These are phyloP conservation scores for Blastocystis sp. DNA, from an alignment of 352 stramenopile genomes.

Conservation along the genomic window DNA sequence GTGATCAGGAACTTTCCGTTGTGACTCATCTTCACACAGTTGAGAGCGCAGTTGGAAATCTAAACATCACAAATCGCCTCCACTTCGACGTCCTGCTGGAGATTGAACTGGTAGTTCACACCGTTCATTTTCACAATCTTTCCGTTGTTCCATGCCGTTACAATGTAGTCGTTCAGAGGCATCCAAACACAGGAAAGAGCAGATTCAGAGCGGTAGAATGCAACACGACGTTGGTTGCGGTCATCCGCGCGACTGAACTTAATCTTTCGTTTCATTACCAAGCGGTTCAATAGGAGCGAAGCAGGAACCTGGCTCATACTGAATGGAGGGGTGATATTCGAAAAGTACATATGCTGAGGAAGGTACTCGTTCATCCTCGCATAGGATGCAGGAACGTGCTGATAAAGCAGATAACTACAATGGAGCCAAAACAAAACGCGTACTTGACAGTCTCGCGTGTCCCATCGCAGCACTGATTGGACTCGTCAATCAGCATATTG, in stretches of 20 bases:
- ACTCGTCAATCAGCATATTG: neutral
- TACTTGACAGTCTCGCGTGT: constrained; percentile 28
- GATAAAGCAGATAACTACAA: constrained; percentile 35
- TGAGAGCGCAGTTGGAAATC: constrained; percentile 27
- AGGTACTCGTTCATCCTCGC: constrained; percentile 37
- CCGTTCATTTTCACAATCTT: constrained; percentile 27
- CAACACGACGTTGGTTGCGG: neutral
- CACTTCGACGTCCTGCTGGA: neutral
- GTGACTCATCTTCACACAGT: constrained; percentile 40
- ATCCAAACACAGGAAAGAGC: constrained; percentile 13
- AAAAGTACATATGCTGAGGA: constrained; percentile 43
- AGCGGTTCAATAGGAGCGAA: constrained; percentile 29
- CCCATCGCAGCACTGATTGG: constrained; percentile 21
- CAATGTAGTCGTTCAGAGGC: constrained; percentile 24
- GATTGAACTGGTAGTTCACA: constrained; percentile 16
- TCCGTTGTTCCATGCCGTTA: constrained; percentile 27
- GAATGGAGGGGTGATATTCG: neutral
- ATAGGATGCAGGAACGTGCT: constrained; percentile 31
- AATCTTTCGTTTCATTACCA: constrained; percentile 38
- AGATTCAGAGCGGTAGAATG: neutral
- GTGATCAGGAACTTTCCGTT: constrained; percentile 8
- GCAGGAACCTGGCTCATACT: constrained; percentile 18
- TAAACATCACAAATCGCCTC: neutral
- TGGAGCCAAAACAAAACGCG: neutral
- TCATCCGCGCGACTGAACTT: neutral